phyloP scores from a whole-genome alignment of 108 stramenopile genomes.

The Hondaea fermentalgiana region DNA sequence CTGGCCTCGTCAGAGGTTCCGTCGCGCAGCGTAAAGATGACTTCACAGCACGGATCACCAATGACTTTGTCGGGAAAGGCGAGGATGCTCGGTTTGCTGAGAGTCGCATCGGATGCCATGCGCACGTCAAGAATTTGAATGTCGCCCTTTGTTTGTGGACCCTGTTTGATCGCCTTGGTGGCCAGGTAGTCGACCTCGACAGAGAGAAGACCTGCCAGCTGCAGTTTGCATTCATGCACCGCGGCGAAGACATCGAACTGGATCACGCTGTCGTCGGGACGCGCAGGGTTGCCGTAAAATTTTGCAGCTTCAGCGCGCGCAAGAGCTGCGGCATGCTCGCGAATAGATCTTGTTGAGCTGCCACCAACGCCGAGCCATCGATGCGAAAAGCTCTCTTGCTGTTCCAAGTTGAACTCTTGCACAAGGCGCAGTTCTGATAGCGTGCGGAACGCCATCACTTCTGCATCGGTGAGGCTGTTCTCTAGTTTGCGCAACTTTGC shows the following conservation, averaged over 20 bases:
- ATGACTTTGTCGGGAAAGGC: neutral
- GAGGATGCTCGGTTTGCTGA: neutral
- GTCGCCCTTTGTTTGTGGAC: neutral
- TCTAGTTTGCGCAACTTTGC: neutral
- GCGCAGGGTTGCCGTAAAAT: neutral
- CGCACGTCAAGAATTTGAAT: neutral
- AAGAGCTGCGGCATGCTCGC: neutral
- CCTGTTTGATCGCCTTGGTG: neutral
- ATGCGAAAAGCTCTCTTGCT: neutral
- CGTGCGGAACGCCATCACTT: neutral
- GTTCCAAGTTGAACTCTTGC: neutral
- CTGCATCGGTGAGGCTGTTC: neutral
- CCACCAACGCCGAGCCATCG: conserved; percentile 12
- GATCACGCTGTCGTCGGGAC: neutral
- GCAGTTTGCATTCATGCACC: neutral
- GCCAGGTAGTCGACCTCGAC: neutral
- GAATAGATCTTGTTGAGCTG: neutral
- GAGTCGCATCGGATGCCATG: neutral
- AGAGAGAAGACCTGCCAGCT: neutral
- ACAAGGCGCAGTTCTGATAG: neutral
- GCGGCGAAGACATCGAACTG: neutral
- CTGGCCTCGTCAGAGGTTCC: neutral
- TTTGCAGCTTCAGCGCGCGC: neutral
- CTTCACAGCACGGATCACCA: neutral
- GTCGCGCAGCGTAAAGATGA: neutral